Evolutionary conservation across 768 basidiomycete genomes (phyloP), one percentile per base, ranked within the genome.

Genomic region (Boletellus emodensis): DNA sequence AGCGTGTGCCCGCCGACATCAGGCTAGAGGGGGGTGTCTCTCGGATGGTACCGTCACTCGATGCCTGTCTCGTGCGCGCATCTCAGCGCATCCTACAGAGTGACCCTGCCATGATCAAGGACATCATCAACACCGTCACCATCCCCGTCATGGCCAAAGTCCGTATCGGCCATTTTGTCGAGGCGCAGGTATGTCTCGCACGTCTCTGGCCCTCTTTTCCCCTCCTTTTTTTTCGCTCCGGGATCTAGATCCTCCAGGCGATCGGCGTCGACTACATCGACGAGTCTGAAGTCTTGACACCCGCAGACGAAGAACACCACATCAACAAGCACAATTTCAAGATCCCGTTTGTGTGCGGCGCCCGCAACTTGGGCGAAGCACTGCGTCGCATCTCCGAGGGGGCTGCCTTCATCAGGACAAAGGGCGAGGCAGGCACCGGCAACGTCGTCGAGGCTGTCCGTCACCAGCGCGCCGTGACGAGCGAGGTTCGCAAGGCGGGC

Each of bases 101-200:
- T 67, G 93, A 95, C 73, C 95, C 95, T 7, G 75, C 82, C 44
- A 90, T 98, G 87, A 97, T 99, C 77, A 97, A 96, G 68, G 79
- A 90, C 64, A 98, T 98, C 68, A 87, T 90, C 55, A 87, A 84
- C 53, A 87, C 95, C 18, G 95, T 97, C 43, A 94, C 94, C 20
- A 94, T 97, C 60, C 94, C 94, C 9, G 94, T 97, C 67, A 97
- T 97, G 89, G 90, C 89, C 32, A 90, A 94, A 70, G 90, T 87
- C 54, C 84, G 96, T 56, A 97, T 99, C 67, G 96, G 96, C 0
- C 96, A 99, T 71, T 89, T 95, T 61, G 94, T 95, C 50, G 96
- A 99, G 72, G 94, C 94, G 6, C 94, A 91, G 78, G 90, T 86
- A 54, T 57, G 72, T 20, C 44, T 17, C 11, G 20, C 30, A 1